These are phyloP conservation scores for Dendrocalamus latiflorus DNA, from an alignment of 202 grass and related monocot species.

Conservation along the genomic window DNA sequence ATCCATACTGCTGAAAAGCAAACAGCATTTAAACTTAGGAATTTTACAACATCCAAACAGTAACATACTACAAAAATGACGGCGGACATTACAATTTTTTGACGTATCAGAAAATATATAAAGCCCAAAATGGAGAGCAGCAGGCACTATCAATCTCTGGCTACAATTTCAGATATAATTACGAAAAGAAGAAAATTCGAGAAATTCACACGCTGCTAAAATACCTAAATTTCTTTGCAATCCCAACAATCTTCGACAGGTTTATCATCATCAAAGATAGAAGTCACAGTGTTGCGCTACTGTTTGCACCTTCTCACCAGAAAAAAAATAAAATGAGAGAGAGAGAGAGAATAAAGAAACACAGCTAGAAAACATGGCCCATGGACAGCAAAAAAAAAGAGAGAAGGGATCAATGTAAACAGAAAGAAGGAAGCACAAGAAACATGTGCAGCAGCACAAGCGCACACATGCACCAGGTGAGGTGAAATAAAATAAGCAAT, in stretches of 20 bases:
- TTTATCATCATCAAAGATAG: background rate
- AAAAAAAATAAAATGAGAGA: too few species aligned
- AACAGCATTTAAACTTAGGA: background rate
- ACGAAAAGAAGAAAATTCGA: background rate
- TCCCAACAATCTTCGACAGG: background rate
- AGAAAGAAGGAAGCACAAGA: constrained; percentile 6
- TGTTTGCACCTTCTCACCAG: background rate
- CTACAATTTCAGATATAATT: background rate
- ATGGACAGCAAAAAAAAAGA: constrained; percentile 4
- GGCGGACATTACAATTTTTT: too few species aligned
- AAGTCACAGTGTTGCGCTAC: background rate
- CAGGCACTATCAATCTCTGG: background rate
- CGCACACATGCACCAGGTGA: constrained; percentile 12
- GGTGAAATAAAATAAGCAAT: constrained; percentile 27
- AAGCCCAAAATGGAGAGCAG: background rate
- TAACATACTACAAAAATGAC: too few species aligned
- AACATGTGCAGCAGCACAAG: constrained; percentile 20
- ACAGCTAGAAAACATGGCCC: constrained; percentile 12
- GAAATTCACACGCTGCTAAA: background rate
- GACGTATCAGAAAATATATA: too few species aligned
- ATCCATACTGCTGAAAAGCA: background rate
- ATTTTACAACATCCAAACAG: background rate
- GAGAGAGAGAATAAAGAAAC: background rate
- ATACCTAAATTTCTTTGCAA: background rate
- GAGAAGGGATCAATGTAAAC: background rate